Evolutionary conservation across 495 filamentous ascomycete species (phyloP), one percentile per base, ranked within the genome.

Genomic region (Lophiostoma macrostomum): DNA sequence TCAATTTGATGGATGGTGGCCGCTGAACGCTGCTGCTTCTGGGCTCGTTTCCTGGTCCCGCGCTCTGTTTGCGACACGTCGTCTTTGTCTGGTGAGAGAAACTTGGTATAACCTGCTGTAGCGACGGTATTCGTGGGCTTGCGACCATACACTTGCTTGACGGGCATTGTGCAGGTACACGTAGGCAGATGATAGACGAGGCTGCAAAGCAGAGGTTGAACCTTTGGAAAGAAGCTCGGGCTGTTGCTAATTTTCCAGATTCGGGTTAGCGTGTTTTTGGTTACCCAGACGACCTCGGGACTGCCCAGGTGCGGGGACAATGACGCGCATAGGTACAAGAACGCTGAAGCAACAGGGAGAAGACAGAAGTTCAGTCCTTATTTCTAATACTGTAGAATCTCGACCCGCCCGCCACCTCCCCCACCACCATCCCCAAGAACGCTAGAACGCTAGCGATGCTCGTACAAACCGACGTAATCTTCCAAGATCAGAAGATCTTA

Each of bases 101-200:
- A 39, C 38, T 53, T 50, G 16, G 54, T 22, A 38, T 23, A 51
- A 29, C 27, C 34, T 0, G 49, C 13, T 12, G 55, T 31, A 14
- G 32, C 19, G n/a, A n/a, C n/a, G 16, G 58, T 54, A 44, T 51
- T 58, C 16, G 60, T 39, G 30, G 60, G 60, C 34, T 69, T 69
- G 38, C 67, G n/a, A n/a, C n/a, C 67, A 34, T 69, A 69, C 14
- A 68, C 65, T 27, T 60, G 39, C 40, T 54, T 65, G 20, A 51
- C 55, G 4, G 66, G 66, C 67, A 69, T 69, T 28, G 46, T 50
- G 12, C 25, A 13, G 18, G 20, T 34, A n/a, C n/a, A n/a, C n/a
- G n/a, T n/a, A n/a, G n/a, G n/a, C n/a, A n/a, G n/a, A n/a, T n/a
- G n/a, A n/a, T n/a, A n/a, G n/a, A n/a, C n/a, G n/a, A n/a, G n/a